Evolutionary conservation across 2,329 filamentous ascomycete genomes (phyloP), one percentile per base, ranked within the genome.

Genomic region (Amauroascus niger): DNA sequence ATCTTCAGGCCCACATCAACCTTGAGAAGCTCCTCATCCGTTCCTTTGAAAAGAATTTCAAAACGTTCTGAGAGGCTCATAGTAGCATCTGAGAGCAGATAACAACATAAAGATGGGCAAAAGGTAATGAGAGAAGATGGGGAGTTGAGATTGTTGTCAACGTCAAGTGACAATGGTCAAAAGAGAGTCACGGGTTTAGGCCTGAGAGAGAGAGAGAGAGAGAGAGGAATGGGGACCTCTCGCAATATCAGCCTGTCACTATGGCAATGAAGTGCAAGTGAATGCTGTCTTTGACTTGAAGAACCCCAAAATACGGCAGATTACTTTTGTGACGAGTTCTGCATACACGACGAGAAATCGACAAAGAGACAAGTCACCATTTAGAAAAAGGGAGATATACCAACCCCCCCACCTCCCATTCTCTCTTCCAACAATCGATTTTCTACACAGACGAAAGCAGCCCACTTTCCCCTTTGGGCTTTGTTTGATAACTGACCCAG

Each of bases 1-100:
- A 51, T 8, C 2, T 55, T 48, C 18, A 59, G 35, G 16, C 52
- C 51, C n/a, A 54, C 44, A 48, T 60, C 26, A 30, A 33, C 6
- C n/a, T 30, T 18, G 24, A 67, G 49, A 28, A 69, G 57, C 9
- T 45, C 44, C 30, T 59, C 55, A 44, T 68, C 63, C 3, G 59
- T 49, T 6, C 53, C 59, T 2, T 55, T 47, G 47, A 70, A 68
- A 37, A 69, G 61, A 26, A 68, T 48, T 24, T 58, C 58, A 13
- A 69, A 59, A 18, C 66, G 62, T 18, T 60, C 59, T 24, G 14
- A 14, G 32, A 49, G 54, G n/a, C 60, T 59, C 66, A 67, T 67
- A n/a, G 7, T 44, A 24, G n/a, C 4, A 16, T 18, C n/a, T n/a
- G 37, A 20, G n/a, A 16, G 24, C 54, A 30, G 16, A n/a, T 9